phyloP scores from a whole-genome alignment of 495 filamentous ascomycete genomes.

The Rhizodiscina lignyota region DNA sequence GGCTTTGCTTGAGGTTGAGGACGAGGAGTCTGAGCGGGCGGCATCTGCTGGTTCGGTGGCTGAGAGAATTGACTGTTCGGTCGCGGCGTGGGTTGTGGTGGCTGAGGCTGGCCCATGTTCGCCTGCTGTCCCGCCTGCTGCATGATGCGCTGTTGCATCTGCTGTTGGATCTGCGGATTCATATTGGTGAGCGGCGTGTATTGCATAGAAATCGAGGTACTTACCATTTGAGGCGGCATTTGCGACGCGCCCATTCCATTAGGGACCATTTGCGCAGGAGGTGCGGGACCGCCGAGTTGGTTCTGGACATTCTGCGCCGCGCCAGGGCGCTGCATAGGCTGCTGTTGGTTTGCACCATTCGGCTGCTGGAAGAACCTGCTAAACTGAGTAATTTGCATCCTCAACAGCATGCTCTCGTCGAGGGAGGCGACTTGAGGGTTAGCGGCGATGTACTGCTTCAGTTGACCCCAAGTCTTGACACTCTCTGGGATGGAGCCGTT shows the following conservation, averaged over 20 bases:
- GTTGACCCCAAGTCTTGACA: constrained; percentile 53
- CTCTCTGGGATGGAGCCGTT: constrained; percentile 30
- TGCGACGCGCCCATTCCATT: neutral
- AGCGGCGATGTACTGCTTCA: constrained; percentile 43
- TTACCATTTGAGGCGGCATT: too few species aligned
- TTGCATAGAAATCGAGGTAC: too few species aligned
- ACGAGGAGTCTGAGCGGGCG: neutral
- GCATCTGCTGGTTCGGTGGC: neutral
- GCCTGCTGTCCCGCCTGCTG: neutral
- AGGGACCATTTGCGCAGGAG: neutral
- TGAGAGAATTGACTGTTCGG: neutral
- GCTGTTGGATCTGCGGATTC: neutral
- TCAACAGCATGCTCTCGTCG: constrained; percentile 21
- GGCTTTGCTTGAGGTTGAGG: neutral
- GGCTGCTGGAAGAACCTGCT: neutral
- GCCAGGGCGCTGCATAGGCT: neutral
- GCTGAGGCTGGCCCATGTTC: neutral
- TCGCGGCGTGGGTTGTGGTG: neutral
- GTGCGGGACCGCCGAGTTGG: neutral
- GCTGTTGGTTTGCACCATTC: neutral
- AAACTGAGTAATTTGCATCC: constrained; percentile 23
- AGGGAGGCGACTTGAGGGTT: constrained; percentile 26
- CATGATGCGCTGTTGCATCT: neutral
- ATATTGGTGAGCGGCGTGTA: too few species aligned
- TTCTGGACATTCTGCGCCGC: neutral